Conservation (phyloP, 768 basidiomycete species). For the Boletus vinaceobasis region DNA sequence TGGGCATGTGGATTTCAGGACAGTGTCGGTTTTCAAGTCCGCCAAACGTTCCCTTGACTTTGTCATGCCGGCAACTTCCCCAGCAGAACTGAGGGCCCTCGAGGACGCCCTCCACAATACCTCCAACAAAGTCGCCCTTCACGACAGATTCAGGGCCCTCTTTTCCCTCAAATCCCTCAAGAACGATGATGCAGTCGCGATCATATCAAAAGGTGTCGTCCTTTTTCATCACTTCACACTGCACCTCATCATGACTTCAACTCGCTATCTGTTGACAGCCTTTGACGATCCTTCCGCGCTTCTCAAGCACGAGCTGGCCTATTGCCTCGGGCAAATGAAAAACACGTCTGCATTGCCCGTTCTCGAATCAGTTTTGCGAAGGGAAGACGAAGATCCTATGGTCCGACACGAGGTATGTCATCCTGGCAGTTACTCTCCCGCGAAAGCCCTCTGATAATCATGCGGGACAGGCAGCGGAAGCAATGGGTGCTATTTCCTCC, state of each 20-base stretch:
- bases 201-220: conserved; percentile 76
- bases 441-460: conserved; percentile 7
- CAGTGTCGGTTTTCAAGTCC: conserved; percentile 44
- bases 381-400: conserved; percentile 83
- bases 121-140: conserved; percentile 68
- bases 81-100: conserved; percentile 61
- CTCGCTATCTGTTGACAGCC: conserved; percentile 41
- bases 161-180: conserved; percentile 89
- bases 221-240: not conserved
- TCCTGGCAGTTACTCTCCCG: not conserved
- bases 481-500: conserved; percentile 90
- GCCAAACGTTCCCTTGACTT: conserved; percentile 35
- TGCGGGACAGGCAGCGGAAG: conserved; percentile 83
- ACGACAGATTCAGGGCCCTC: conserved; percentile 84
- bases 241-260: not conserved
- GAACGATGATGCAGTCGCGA: conserved; percentile 71
- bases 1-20: conserved; percentile 58
- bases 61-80: conserved; percentile 35
- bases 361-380: conserved; percentile 71
- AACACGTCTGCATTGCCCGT: conserved; percentile 67
- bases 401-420: conserved; percentile 86
- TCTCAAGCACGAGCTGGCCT: conserved; percentile 95
- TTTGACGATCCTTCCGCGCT: conserved; percentile 85
- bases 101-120: conserved; percentile 77
- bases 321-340: conserved; percentile 93